Base-by-base conservation (phyloP, 208 protist species). In the Plasmodiophora brassicae region DNA sequence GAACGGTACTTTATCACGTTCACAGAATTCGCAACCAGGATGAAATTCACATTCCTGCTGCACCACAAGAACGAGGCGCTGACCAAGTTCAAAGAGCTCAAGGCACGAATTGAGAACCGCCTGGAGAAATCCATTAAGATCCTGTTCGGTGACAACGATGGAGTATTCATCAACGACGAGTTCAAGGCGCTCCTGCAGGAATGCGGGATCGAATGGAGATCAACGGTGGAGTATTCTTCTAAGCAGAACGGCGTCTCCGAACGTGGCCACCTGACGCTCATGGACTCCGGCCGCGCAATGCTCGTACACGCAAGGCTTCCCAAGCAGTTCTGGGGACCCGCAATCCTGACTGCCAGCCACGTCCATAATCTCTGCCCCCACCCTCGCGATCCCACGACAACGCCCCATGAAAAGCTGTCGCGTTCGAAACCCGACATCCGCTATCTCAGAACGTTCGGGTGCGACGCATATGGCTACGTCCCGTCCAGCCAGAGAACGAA, bases 1-100 rank as follows among this genome's bases (percentile, higher is more conserved):
- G 65, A 78, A 32, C 5, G 65, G n/a, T 78, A 78, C 14, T 78
- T 78, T 32, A 78, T 78, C 5, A 78, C 65, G n/a, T 78, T 78
- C n/a, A 44, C 14, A 44, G 65, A 78, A 36, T 38, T 14, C 5
- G n/a, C 14, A 44, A 38, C 14, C n/a, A 78, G n/a, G n/a, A 32
- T 32, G 14, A 78, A 78, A 32, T 78, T 78, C n/a, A 78, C n/a
- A 8, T 78, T 78, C 41, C 65, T 78, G 10, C n/a, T 78, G n/a
- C 65, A 78, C 65, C 65, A 78, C 14, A 78, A 78, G 65, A 78
- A 78, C n/a, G 65, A 78, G n/a, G 65, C 65, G 20, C 41, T 78
- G 32, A 38, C 10, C 5, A 78, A 32, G 65, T 78, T 78, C n/a
- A n/a, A 32, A 8, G n/a, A 36, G 32, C n/a, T 78, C 32, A 78